Conservation (phyloP, 2,329 filamentous ascomycete genomes). For the Aplosporella prunicola region DNA sequence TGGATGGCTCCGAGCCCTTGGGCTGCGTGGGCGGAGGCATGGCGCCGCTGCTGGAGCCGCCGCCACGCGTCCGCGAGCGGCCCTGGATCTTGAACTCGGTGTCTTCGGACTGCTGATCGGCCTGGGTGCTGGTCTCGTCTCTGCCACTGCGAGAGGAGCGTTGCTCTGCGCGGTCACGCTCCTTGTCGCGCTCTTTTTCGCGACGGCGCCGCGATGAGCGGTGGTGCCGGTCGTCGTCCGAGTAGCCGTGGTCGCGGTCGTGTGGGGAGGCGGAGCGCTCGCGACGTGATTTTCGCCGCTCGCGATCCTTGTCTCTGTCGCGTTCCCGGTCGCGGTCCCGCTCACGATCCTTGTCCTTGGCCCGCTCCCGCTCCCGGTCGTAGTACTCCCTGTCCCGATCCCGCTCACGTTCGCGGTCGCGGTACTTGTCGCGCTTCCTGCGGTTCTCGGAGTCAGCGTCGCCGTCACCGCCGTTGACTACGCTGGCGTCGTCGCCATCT, state of each 20-base stretch:
- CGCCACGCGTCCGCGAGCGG: no score
- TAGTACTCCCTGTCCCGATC: conserved; percentile 12
- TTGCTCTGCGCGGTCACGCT: conserved; percentile 23
- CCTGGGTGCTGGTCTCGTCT: no score
- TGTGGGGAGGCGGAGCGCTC: conserved; percentile 34
- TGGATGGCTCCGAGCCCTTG: conserved; percentile 18
- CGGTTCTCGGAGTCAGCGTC: conserved; percentile 23
- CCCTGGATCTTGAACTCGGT: conserved; percentile 42
- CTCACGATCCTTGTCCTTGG: conserved; percentile 33
- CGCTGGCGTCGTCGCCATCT: conserved; percentile 22
- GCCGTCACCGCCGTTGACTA: conserved; percentile 18
- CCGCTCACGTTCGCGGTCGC: conserved; percentile 42
- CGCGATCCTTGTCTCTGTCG: conserved; percentile 35
- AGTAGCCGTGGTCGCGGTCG: conserved; percentile 26
- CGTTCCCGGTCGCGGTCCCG: conserved; percentile 46
- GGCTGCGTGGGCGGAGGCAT: conserved; percentile 30
- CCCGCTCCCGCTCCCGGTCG: conserved; percentile 31
- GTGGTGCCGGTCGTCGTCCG: conserved; percentile 25
- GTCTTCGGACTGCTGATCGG: conserved; percentile 31
- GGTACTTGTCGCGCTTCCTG: conserved; percentile 19
- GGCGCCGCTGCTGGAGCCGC: no score
- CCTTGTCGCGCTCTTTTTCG: conserved; percentile 30
- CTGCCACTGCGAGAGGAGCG: conserved; percentile 3
- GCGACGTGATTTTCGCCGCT: conserved; percentile 43
- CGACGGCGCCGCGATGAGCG: conserved; percentile 34